A percentile compares a stretch with the other conserved stretches of the same genome.
Conservation (phyloP, 2,329 filamentous ascomycete species). For the Rhinocladiella similis region DNA sequence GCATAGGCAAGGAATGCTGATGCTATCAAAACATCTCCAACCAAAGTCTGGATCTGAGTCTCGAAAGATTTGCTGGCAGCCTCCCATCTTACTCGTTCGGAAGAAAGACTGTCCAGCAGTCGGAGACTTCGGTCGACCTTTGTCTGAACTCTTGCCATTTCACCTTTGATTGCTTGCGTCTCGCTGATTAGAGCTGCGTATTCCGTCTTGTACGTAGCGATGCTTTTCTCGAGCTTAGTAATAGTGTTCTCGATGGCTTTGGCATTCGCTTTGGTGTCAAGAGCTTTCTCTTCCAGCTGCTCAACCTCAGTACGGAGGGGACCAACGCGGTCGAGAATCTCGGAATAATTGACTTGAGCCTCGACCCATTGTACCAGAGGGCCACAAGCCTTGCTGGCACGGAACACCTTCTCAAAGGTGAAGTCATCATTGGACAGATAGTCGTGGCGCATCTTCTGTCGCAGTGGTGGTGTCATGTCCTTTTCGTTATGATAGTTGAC, state of each 20-base stretch:
- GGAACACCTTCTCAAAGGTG: constrained; percentile 93
- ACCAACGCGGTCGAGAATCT: constrained; percentile 90
- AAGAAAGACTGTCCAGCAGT: constrained; percentile 90
- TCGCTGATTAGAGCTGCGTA: constrained; percentile 96
- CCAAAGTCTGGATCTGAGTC: constrained; percentile 93
- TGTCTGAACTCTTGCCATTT: constrained; percentile 95
- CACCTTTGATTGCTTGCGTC: constrained; percentile 92
- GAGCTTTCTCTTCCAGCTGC: constrained; percentile 80
- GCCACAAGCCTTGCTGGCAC: constrained; percentile 93
- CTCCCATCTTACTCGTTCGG: constrained; percentile 91
- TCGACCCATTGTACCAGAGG: constrained; percentile 96
- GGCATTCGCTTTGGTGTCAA: constrained; percentile 91
- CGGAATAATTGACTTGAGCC: constrained; percentile 96
- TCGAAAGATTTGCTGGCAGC: constrained; percentile 97
- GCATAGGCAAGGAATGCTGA: constrained; percentile 96
- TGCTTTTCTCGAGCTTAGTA: constrained; percentile 79
- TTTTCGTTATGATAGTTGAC: constrained; percentile 94
- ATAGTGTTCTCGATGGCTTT: constrained; percentile 90
- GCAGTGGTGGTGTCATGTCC: constrained; percentile 82
- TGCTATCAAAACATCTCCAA: constrained; percentile 94
- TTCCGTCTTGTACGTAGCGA: constrained; percentile 92
- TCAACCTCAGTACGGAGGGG: constrained; percentile 88
- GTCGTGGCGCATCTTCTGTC: constrained; percentile 87
- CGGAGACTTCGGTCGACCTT: constrained; percentile 97
- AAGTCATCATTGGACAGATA: constrained; percentile 93